phyloP scores from a whole-genome alignment of 2,329 filamentous ascomycete genomes.

The Epichloe baconii region DNA sequence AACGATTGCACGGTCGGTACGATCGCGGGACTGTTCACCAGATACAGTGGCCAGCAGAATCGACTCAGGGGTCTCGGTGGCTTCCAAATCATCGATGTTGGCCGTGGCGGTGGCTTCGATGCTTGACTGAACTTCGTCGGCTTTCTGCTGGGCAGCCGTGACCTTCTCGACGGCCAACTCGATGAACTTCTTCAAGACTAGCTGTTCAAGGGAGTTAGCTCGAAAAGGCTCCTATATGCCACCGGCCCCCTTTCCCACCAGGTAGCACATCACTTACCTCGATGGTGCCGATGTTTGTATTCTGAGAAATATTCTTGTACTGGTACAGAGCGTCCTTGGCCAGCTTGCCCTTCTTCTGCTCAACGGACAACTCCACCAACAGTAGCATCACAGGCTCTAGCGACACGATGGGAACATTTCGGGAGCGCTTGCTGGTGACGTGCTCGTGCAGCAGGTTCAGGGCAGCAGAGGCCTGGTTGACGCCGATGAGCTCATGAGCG shows the following conservation, averaged over 20 bases:
- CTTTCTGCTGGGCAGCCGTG: slow-evolving; percentile 87
- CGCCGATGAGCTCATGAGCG: slow-evolving; percentile 96
- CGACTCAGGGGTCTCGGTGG: slow-evolving; percentile 93
- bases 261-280: slow-evolving; percentile 44
- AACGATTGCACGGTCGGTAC: slow-evolving; percentile 94
- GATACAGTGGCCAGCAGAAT: slow-evolving; percentile 96
- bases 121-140: slow-evolving; percentile 82
- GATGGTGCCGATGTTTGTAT: slow-evolving; percentile 96
- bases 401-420: slow-evolving; percentile 91
- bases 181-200: slow-evolving; percentile 96
- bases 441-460: slow-evolving; percentile 95
- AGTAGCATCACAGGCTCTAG: slow-evolving; percentile 98
- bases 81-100: slow-evolving; percentile 89
- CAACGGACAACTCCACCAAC: slow-evolving; percentile 91
- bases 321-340: slow-evolving; percentile 98
- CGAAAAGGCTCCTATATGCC: slow-evolving; percentile 2
- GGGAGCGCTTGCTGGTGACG: slow-evolving; percentile 94
- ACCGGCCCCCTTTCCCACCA: not conserved
- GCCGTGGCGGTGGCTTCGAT: slow-evolving; percentile 59
- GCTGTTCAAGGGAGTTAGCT: slow-evolving; percentile 27
- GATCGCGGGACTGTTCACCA: slow-evolving; percentile 91
- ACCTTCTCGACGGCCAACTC: slow-evolving; percentile 94
- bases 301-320: slow-evolving; percentile 99
- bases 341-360: slow-evolving; percentile 94
- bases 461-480: slow-evolving; percentile 84